A percentile compares a stretch with the other conserved stretches of the same genome.
Conservation (phyloP, 805 yeast genomes). For the Candida boleticola region DNA sequence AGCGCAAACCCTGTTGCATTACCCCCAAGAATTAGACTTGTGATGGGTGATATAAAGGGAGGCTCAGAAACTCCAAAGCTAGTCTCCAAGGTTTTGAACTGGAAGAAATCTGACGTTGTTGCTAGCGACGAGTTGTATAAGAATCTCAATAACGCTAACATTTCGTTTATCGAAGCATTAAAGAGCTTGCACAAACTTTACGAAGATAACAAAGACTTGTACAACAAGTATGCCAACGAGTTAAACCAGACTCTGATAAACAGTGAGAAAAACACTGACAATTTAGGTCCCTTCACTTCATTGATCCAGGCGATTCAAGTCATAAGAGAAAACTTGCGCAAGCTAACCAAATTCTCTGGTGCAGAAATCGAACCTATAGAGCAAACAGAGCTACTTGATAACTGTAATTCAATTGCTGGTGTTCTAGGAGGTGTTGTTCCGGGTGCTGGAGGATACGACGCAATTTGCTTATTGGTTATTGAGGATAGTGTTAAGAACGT, state of each 20-base stretch:
- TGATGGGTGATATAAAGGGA: conserved; percentile 92
- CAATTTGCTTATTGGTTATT: conserved; percentile 70
- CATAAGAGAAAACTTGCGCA: conserved; percentile 59
- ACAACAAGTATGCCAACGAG: conserved; percentile 17
- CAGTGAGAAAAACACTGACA: conserved; percentile 6
- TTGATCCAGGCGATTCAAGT: conserved; percentile 40
- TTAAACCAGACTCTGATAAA: conserved; percentile 1
- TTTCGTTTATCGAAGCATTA: conserved; percentile 50
- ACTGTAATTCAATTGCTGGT: conserved; percentile 52
- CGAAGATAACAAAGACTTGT: conserved; percentile 28
- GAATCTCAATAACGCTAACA: conserved; percentile 57
- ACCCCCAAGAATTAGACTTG: conserved; percentile 64
- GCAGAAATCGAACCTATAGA: conserved; percentile 86
- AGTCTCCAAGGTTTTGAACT: conserved; percentile 69
- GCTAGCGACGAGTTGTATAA: conserved; percentile 53
- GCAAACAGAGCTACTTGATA: conserved; percentile 70
- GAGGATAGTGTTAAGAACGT: conserved; percentile 38
- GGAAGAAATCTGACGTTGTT: conserved; percentile 59
- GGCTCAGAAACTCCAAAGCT: conserved; percentile 95
- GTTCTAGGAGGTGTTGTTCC: conserved; percentile 96
- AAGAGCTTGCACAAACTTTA: conserved; percentile 34
- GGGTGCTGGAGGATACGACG: conserved; percentile 98
- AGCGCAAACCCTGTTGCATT: conserved; percentile 52
- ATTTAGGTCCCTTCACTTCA: conserved; percentile 19
- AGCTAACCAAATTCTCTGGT: conserved; percentile 61